phyloP scores from a whole-genome alignment of 2,329 filamentous ascomycete genomes.

The Ophiostoma australiae region DNA sequence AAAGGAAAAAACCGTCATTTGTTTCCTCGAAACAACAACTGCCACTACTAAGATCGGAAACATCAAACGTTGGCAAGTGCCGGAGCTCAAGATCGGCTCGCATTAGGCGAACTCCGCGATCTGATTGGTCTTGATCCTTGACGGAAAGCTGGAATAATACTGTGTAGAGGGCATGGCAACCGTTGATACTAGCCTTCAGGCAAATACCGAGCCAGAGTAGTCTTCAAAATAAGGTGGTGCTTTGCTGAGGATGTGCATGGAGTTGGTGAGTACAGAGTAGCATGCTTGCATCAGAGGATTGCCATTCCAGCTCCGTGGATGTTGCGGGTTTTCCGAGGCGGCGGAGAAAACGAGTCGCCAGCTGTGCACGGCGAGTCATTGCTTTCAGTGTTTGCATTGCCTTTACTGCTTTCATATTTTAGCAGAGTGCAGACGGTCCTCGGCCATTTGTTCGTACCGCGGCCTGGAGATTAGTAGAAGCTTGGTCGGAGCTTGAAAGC shows the following conservation, averaged over 20 bases:
- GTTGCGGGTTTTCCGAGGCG: background rate
- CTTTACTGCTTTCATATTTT: no score
- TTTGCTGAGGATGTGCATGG: background rate
- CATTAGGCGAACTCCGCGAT: background rate
- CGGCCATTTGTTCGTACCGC: no score
- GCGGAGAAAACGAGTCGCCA: background rate
- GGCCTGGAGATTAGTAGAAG: background rate
- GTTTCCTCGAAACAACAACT: no score
- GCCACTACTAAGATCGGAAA: background rate
- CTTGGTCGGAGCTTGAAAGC: background rate
- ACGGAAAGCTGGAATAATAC: background rate
- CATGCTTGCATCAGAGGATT: background rate
- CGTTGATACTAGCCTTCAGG: no score
- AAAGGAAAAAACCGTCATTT: no score
- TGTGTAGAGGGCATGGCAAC: no score
- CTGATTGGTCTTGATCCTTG: background rate
- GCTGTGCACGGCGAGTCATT: no score
- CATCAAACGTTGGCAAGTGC: background rate
- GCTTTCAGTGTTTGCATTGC: no score
- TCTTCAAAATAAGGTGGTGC: background rate
- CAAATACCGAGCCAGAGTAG: background rate
- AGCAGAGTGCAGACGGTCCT: no score
- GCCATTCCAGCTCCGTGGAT: background rate
- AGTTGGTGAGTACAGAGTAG: background rate
- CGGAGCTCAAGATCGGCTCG: background rate